These are phyloP conservation scores for Tilletiopsis washingtonensis DNA, from an alignment of 1,284 basidiomycete genomes.

Conservation along the genomic window DNA sequence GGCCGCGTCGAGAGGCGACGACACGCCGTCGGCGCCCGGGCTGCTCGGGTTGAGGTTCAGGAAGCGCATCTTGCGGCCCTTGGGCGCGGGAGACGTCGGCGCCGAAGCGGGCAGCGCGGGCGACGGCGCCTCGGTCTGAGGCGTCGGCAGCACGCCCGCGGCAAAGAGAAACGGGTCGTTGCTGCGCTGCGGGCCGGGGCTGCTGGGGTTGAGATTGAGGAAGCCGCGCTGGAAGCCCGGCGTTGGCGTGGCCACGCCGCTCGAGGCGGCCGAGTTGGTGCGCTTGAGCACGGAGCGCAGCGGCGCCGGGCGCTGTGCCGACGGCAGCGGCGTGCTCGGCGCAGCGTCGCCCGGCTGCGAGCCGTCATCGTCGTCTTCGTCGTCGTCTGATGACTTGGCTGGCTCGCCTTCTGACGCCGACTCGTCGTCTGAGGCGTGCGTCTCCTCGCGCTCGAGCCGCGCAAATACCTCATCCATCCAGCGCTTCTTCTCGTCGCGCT, in stretches of 20 bases:
- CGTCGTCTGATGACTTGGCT: neutral
- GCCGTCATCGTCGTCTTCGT: no score
- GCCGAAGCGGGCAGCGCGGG: no score
- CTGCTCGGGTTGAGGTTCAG: conserved; percentile 4
- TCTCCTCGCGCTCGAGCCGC: conserved; percentile 26
- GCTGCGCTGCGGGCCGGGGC: conserved; percentile 22
- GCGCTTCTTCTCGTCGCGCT: conserved; percentile 10
- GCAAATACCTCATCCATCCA: conserved; percentile 36
- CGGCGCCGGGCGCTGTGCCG: conserved; percentile 4
- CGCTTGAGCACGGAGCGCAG: conserved; percentile 9
- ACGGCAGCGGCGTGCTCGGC: no score
- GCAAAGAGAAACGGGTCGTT: no score
- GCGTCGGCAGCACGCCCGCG: no score
- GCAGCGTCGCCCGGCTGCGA: no score
- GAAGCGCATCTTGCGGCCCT: no score
- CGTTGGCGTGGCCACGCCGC: conserved; percentile 1
- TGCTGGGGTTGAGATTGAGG: conserved; percentile 27
- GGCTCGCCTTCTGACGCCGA: neutral
- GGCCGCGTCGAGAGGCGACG: no score
- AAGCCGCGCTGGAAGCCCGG: conserved; percentile 26
- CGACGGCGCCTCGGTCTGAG: no score
- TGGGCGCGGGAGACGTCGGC: no score
- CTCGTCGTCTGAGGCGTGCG: conserved; percentile 6
- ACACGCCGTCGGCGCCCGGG: neutral
- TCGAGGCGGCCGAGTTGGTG: neutral